Percentiles rank a stretch among this genome's conserved stretches.
Evolutionary conservation across 1,139 yeast species (phyloP).

Genomic region (Suhomyces ambrosiae): DNA sequence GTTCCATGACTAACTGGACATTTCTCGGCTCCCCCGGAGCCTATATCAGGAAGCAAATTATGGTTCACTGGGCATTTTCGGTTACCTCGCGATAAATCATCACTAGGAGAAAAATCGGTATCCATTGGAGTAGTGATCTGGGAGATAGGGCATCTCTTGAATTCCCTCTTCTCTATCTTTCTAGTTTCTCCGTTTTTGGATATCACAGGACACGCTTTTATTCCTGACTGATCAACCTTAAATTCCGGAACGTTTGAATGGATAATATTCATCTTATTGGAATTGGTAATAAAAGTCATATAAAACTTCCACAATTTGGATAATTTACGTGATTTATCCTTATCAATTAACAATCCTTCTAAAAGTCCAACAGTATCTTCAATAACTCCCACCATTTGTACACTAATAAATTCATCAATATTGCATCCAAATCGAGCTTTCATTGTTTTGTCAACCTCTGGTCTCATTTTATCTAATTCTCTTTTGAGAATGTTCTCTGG

Average conservation of each 20-base stretch:
- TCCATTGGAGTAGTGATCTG: slow-evolving; percentile 32
- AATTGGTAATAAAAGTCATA: slow-evolving; percentile 37
- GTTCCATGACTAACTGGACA: slow-evolving; percentile 10
- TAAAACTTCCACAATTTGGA: slow-evolving; percentile 47
- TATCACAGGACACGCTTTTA: slow-evolving; percentile 20
- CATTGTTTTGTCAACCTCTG: slow-evolving; percentile 11
- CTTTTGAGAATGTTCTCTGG: slow-evolving; percentile 6
- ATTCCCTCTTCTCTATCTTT: slow-evolving; percentile 12
- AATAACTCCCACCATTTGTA: slow-evolving; percentile 23
- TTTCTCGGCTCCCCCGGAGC: slow-evolving; percentile 1
- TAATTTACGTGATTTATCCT: slow-evolving; percentile 29
- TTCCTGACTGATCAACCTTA: slow-evolving; percentile 14
- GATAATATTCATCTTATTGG: slow-evolving; percentile 30
- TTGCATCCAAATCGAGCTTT: slow-evolving; percentile 13
- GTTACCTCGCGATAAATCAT: slow-evolving; percentile 1
- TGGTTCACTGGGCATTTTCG: slow-evolving; percentile 25
- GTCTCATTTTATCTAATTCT: slow-evolving; percentile 9
- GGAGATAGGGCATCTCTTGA: slow-evolving; percentile 34
- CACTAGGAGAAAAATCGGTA: slow-evolving; percentile 11
- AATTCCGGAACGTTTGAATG: slow-evolving; percentile 40
- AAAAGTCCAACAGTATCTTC: slow-evolving; percentile 26
- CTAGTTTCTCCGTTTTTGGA: slow-evolving; percentile 3
- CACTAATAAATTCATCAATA: slow-evolving; percentile 20
- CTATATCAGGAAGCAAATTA: slow-evolving; percentile 6
- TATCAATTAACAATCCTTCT: slow-evolving; percentile 18